These are phyloP conservation scores for Diaporthe velutina DNA, from an alignment of 2,329 filamentous ascomycete species.

Conservation along the genomic window DNA sequence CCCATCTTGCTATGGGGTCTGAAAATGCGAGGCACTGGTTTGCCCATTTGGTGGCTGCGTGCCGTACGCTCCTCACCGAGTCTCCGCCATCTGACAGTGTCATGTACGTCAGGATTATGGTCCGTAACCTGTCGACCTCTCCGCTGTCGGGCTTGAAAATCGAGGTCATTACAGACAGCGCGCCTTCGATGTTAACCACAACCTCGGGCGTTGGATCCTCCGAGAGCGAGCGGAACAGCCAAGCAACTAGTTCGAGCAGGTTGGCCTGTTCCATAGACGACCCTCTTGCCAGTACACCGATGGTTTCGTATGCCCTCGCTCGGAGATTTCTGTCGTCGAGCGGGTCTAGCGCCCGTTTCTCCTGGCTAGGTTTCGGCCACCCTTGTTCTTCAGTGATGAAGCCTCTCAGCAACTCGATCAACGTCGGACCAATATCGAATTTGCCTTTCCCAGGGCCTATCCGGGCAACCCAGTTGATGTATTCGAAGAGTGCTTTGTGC, in stretches of 20 bases:
- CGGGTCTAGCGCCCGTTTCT: constrained; percentile 48
- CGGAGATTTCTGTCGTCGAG: constrained; percentile 76
- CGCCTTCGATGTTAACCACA: constrained; percentile 89
- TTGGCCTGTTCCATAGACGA: constrained; percentile 68
- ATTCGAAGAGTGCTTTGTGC: constrained; percentile 85
- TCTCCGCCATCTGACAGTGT: constrained; percentile 60
- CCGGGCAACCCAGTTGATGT: constrained; percentile 87
- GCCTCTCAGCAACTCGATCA: constrained; percentile 76
- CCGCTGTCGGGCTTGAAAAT: constrained; percentile 53
- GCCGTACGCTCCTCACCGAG: constrained; percentile 80
- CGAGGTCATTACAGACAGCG: constrained; percentile 79
- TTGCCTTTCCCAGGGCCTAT: constrained; percentile 71
- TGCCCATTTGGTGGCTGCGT: constrained; percentile 87
- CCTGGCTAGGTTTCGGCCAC: constrained; percentile 75
- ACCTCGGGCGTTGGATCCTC: constrained; percentile 83
- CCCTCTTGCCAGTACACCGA: constrained; percentile 82
- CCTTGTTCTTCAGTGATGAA: constrained; percentile 82
- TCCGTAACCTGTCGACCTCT: constrained; percentile 55
- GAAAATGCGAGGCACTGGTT: constrained; percentile 87
- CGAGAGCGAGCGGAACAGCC: constrained; percentile 86
- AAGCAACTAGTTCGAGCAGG: constrained; percentile 70
- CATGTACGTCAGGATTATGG: constrained; percentile 78
- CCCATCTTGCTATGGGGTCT: constrained; percentile 86
- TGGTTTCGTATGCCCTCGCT: constrained; percentile 88
- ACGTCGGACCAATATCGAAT: constrained; percentile 75